Evolutionary conservation across 2,329 filamentous ascomycete genomes (phyloP).

Genomic region (Drechslerella dactyloides): DNA sequence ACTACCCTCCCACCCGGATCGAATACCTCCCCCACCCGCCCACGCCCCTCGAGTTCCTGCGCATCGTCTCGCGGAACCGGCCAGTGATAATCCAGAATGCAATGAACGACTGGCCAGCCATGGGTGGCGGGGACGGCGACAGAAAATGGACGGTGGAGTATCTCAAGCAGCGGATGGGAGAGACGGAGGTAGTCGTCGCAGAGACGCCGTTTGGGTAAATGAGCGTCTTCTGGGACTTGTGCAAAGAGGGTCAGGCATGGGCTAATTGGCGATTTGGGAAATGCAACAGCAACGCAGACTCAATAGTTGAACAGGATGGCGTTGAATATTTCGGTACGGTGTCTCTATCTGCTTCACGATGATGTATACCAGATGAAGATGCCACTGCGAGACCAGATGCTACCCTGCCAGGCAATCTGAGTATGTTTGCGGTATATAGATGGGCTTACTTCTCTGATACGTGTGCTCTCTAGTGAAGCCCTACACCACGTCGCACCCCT

Average conservation of each 20-base stretch:
- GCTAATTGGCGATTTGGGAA: neutral
- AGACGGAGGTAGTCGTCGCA: conserved; percentile 72
- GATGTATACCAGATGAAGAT: too few species aligned
- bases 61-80: conserved; percentile 74
- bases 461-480: conserved; percentile 68
- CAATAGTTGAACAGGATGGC: conserved; percentile 52
- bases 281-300: conserved; percentile 55
- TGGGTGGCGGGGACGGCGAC: conserved; percentile 49
- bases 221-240: neutral
- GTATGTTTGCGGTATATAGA: too few species aligned
- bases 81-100: conserved; percentile 75
- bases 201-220: conserved; percentile 74
- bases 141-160: conserved; percentile 69
- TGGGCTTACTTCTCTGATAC: too few species aligned
- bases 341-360: neutral
- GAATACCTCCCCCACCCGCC: conserved; percentile 70
- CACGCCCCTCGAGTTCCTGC: conserved; percentile 79
- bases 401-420: too few species aligned
- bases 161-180: conserved; percentile 65
- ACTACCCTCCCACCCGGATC: conserved; percentile 57
- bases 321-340: conserved; percentile 54
- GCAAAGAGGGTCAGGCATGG: too few species aligned
- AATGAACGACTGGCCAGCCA: conserved; percentile 69
- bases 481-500: conserved; percentile 69
- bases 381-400: too few species aligned